A percentile compares a stretch with the other conserved stretches of the same genome.
Evolutionary conservation across 352 stramenopile genomes (phyloP).

Genomic region (Phytophthora agathidicida): DNA sequence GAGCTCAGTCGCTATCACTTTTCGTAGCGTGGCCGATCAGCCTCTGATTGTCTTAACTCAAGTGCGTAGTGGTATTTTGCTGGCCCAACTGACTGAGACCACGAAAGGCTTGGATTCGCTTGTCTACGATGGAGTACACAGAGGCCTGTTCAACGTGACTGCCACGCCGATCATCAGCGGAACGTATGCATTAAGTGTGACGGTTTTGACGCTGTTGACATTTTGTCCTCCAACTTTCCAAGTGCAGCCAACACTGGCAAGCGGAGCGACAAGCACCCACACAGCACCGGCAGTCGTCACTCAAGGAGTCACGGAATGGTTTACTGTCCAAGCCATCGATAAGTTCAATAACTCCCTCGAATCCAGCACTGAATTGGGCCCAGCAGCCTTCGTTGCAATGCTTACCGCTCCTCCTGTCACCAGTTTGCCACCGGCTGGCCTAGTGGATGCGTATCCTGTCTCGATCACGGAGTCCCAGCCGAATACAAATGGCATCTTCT

Average conservation of each 20-base stretch:
- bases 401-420: constrained; percentile 49
- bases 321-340: constrained; percentile 91
- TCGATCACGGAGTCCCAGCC: constrained; percentile 54
- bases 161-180: constrained; percentile 87
- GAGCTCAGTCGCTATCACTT: constrained; percentile 52
- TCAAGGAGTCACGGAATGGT: constrained; percentile 74
- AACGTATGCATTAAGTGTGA: constrained; percentile 63
- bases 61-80: constrained; percentile 56
- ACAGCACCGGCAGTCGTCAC: constrained; percentile 80
- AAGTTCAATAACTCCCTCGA: constrained; percentile 92
- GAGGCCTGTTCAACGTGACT: constrained; percentile 82
- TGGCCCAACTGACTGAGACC: constrained; percentile 50
- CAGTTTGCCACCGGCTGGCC: neutral
- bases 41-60: constrained; percentile 42
- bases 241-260: constrained; percentile 81
- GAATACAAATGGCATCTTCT: constrained; percentile 91
- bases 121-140: constrained; percentile 57
- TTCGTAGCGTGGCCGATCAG: constrained; percentile 54
- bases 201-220: constrained; percentile 49
- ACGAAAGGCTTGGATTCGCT: constrained; percentile 80
- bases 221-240: constrained; percentile 80
- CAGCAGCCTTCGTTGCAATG: constrained; percentile 57
- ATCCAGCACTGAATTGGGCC: constrained; percentile 65
- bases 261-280: constrained; percentile 72
- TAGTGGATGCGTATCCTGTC: constrained; percentile 46